These are phyloP conservation scores for Galeopsis tetrahit DNA, from an alignment of 257 asterid genomes.

Conservation along the genomic window DNA sequence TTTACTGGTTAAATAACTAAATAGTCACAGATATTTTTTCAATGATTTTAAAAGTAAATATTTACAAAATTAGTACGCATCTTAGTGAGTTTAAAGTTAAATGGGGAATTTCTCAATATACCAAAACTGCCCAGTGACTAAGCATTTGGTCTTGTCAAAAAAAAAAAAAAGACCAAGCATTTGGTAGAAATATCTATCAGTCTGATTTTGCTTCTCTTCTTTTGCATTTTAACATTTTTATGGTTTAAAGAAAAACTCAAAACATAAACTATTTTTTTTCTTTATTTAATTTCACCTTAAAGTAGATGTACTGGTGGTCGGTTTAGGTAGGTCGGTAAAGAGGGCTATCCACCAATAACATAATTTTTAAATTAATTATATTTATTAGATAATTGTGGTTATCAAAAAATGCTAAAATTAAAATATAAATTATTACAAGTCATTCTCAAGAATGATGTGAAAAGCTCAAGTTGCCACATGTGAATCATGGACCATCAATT, in stretches of 20 bases:
- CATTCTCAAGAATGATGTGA: slow-evolving; percentile 33
- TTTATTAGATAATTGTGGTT: background rate
- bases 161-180: too few species aligned
- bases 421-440: background rate
- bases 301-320: slow-evolving; percentile 23
- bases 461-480: slow-evolving; percentile 26
- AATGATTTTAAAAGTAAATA: too few species aligned
- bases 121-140: too few species aligned
- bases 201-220: background rate
- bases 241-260: background rate
- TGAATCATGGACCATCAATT: slow-evolving; percentile 26
- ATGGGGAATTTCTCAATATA: too few species aligned
- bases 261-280: background rate
- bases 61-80: too few species aligned
- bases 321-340: slow-evolving; percentile 31
- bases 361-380: slow-evolving; percentile 6
- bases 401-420: background rate
- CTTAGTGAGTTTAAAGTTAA: too few species aligned
- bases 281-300: background rate
- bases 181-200: background rate
- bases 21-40: too few species aligned
- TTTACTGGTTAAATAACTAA: too few species aligned
- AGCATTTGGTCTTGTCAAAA: too few species aligned
- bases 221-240: background rate
- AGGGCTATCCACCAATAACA: slow-evolving; percentile 27